These are phyloP conservation scores for Laetiporus sulphureus DNA, from an alignment of 1,284 basidiomycete species.

Conservation along the genomic window DNA sequence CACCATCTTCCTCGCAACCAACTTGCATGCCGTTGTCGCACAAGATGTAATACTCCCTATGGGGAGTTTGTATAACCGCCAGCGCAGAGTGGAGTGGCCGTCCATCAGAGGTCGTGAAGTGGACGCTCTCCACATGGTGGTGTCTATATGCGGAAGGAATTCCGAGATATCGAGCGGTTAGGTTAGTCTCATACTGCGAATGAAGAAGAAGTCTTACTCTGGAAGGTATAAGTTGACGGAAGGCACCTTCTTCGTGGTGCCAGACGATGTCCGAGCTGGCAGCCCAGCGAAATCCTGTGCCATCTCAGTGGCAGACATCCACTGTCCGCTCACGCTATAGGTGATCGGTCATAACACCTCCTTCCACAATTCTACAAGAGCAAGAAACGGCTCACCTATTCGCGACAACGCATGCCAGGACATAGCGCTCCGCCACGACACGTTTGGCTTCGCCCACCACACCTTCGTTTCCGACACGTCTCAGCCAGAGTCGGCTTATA, in stretches of 20 bases:
- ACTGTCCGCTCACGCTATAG: constrained; percentile 55
- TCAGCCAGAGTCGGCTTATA: constrained; percentile 58
- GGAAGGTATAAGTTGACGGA: constrained; percentile 55
- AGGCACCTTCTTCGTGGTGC: constrained; percentile 9
- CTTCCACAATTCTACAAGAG: not conserved
- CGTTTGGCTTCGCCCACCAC: constrained; percentile 35
- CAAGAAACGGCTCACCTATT: constrained; percentile 46
- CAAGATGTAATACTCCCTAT: constrained; percentile 58
- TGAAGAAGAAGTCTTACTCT: constrained; percentile 33
- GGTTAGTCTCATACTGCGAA: constrained; percentile 1
- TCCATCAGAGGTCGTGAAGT: constrained; percentile 41
- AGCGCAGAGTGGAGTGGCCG: constrained; percentile 49
- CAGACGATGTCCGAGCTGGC: constrained; percentile 15
- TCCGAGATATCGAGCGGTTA: not conserved
- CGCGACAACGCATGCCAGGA: constrained; percentile 56
- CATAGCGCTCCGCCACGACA: constrained; percentile 50
- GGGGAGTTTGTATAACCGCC: constrained; percentile 60
- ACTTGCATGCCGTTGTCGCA: constrained; percentile 71
- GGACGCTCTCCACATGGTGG: constrained; percentile 70
- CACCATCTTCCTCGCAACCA: constrained; percentile 68
- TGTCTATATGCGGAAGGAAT: constrained; percentile 36
- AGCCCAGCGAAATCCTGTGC: constrained; percentile 56
- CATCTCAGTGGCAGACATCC: constrained; percentile 59
- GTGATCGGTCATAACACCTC: not conserved
- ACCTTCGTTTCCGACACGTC: constrained; percentile 37